These are phyloP conservation scores for Rhododendron ovatum DNA, from an alignment of 148 eudicot species.

Conservation along the genomic window DNA sequence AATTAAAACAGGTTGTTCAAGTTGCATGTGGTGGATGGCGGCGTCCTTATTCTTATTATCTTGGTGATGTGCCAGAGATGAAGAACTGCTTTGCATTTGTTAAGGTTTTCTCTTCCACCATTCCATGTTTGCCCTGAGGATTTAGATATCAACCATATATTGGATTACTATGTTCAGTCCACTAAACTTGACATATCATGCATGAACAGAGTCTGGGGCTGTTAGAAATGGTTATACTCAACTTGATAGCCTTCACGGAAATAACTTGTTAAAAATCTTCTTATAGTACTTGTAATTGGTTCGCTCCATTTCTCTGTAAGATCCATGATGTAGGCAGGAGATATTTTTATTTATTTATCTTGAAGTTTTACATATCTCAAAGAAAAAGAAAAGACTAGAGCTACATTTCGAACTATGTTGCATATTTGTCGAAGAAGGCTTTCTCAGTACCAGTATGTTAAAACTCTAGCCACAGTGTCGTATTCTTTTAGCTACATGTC, in stretches of 20 bases:
- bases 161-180: neutral
- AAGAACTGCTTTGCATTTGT: conserved; percentile 78
- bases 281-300: neutral
- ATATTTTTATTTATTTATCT: neutral
- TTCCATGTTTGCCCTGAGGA: neutral
- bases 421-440: neutral
- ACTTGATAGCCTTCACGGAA: neutral
- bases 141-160: neutral
- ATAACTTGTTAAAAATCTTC: neutral
- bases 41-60: conserved; percentile 82
- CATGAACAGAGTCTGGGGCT: neutral
- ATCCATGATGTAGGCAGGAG: neutral
- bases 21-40: conserved; percentile 98
- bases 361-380: neutral
- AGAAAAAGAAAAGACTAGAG: neutral
- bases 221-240: neutral
- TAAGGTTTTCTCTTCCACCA: conserved; percentile 46
- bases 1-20: conserved; percentile 62
- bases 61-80: conserved; percentile 72
- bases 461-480: neutral
- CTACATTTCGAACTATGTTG: neutral
- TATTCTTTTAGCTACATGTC: neutral
- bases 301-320: neutral
- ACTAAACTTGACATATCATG: neutral
- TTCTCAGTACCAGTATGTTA: neutral